These are phyloP conservation scores for Fomitopsis serialis DNA, from an alignment of 768 basidiomycete species.

Conservation along the genomic window DNA sequence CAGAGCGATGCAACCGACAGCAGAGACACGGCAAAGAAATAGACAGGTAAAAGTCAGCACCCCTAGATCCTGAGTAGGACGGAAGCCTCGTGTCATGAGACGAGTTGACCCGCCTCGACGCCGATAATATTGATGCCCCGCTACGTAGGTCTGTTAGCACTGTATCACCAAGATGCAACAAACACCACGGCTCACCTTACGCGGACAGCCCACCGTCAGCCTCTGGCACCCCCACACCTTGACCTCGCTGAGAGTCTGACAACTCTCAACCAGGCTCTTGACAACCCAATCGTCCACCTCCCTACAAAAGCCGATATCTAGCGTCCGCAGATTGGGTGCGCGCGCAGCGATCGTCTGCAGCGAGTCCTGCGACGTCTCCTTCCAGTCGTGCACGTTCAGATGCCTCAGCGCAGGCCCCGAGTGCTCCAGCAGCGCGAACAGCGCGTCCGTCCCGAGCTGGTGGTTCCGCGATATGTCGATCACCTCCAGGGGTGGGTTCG, in stretches of 20 bases:
- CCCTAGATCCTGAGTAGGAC: too few species aligned
- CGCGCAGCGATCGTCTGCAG: slow-evolving; percentile 31
- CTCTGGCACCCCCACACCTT: slow-evolving; percentile 53
- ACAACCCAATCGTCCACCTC: slow-evolving; percentile 78
- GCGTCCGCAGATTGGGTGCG: slow-evolving; percentile 38
- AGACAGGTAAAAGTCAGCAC: too few species aligned
- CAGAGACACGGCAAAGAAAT: too few species aligned
- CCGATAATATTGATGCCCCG: background rate
- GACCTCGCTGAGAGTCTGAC: slow-evolving; percentile 36
- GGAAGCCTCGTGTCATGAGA: background rate
- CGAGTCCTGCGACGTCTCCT: slow-evolving; percentile 46
- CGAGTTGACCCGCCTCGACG: background rate
- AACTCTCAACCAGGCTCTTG: slow-evolving; percentile 54
- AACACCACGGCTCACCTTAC: slow-evolving; percentile 33
- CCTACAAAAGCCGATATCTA: slow-evolving; percentile 87
- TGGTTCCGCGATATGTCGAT: slow-evolving; percentile 65
- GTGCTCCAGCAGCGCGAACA: slow-evolving; percentile 61
- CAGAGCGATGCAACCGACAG: too few species aligned
- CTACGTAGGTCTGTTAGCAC: background rate
- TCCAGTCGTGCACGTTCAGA: slow-evolving; percentile 78
- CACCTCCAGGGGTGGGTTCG: slow-evolving; percentile 41
- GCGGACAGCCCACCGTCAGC: slow-evolving; percentile 40
- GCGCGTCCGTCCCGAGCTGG: slow-evolving; percentile 44
- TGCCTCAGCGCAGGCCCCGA: slow-evolving; percentile 52
- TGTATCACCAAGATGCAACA: background rate